phyloP scores from a whole-genome alignment of 257 asterid species.

The Cinchona pubescens region DNA sequence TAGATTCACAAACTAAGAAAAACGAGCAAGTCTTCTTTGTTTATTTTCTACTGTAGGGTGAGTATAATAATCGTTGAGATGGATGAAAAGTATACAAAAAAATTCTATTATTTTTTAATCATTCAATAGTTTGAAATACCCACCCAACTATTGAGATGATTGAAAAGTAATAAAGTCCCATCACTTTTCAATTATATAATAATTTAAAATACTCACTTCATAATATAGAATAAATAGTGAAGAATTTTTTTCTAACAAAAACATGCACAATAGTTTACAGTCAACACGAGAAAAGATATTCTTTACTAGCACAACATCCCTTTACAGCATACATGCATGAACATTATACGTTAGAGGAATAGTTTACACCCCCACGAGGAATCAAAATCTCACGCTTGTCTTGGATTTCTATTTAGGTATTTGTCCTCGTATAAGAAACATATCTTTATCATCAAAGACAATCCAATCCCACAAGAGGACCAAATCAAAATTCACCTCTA shows the following conservation, averaged over 20 bases:
- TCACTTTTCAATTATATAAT: too few relatives aligned
- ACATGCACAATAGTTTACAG: not conserved
- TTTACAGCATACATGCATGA: conserved; percentile 23
- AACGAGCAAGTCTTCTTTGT: too few relatives aligned
- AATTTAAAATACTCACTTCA: too few relatives aligned
- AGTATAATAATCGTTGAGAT: too few relatives aligned
- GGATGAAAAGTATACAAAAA: too few relatives aligned
- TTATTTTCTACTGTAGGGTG: too few relatives aligned
- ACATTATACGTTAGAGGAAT: conserved; percentile 33
- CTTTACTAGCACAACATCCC: conserved; percentile 32
- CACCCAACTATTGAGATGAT: too few relatives aligned
- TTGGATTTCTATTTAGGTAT: conserved; percentile 18
- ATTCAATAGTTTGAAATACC: too few relatives aligned
- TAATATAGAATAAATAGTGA: too few relatives aligned
- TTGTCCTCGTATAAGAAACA: conserved; percentile 23
- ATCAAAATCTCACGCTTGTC: conserved; percentile 28
- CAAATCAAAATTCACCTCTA: not conserved
- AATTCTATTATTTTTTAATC: too few relatives aligned
- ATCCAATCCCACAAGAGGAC: not conserved
- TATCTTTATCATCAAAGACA: not conserved
- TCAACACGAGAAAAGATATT: conserved; percentile 45
- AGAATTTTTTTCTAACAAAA: too few relatives aligned
- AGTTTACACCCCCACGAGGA: conserved; percentile 43
- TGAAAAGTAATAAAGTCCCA: too few relatives aligned
- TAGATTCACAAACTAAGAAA: conserved; percentile 14